These are phyloP conservation scores for Leccinum subspadiceum DNA, from an alignment of 1,284 basidiomycete species.

Conservation along the genomic window DNA sequence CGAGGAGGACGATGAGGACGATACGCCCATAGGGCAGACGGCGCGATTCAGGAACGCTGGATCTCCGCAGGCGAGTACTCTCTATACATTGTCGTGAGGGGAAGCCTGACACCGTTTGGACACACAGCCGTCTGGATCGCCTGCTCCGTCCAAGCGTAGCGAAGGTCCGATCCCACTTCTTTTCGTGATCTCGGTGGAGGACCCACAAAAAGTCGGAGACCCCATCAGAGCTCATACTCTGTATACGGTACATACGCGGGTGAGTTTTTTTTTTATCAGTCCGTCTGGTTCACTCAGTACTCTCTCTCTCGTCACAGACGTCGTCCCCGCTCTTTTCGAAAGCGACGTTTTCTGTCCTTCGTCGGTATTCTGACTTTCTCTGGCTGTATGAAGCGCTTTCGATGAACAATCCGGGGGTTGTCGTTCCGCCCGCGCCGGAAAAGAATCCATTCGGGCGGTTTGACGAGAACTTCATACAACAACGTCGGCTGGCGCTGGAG, in stretches of 20 bases:
- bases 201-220: slow-evolving; percentile 92
- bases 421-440: slow-evolving; percentile 91
- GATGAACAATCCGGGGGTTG: too few relatives aligned
- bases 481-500: slow-evolving; percentile 80
- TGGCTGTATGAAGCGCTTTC: too few relatives aligned
- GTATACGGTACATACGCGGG: slow-evolving; percentile 90
- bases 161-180: slow-evolving; percentile 52
- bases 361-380: too few relatives aligned
- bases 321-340: too few relatives aligned
- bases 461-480: slow-evolving; percentile 84
- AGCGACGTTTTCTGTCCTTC: too few relatives aligned
- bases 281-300: background rate
- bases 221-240: slow-evolving; percentile 90
- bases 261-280: slow-evolving; percentile 35
- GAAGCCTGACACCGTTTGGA: slow-evolving; percentile 6
- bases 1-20: slow-evolving; percentile 69
- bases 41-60: slow-evolving; percentile 36
- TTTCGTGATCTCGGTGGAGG: slow-evolving; percentile 83
- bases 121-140: slow-evolving; percentile 19
- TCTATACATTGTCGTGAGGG: background rate
- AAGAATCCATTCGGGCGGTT: slow-evolving; percentile 93
- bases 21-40: slow-evolving; percentile 66
- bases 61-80: slow-evolving; percentile 26
- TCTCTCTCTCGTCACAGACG: too few relatives aligned
- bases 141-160: slow-evolving; percentile 26